phyloP scores from a whole-genome alignment of 2,329 filamentous ascomycete genomes.

The Hypoxylon rubiginosum region DNA sequence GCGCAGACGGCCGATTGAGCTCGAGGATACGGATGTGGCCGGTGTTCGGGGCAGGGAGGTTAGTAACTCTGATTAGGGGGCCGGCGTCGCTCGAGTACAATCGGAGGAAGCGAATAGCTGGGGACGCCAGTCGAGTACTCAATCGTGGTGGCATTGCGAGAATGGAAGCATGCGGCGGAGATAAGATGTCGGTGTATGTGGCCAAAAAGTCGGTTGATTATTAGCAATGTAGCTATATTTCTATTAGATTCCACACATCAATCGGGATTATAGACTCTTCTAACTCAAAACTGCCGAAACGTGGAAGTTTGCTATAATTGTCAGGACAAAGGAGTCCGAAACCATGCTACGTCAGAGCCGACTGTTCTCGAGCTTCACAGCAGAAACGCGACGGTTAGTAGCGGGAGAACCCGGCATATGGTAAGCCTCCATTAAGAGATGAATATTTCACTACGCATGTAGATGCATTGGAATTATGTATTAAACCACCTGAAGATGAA shows the following conservation, averaged over 20 bases:
- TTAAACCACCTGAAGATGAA: not conserved
- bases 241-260: not conserved
- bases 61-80: conserved; percentile 76
- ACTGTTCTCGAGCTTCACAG: no score
- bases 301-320: not conserved
- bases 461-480: not conserved
- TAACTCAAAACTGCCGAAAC: no score
- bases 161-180: not conserved
- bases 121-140: conserved; percentile 37
- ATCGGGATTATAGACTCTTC: not conserved
- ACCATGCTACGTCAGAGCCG: conserved; percentile 20
- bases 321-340: not conserved
- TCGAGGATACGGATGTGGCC: conserved; percentile 91
- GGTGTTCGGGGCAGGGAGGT: conserved; percentile 80
- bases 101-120: conserved; percentile 39
- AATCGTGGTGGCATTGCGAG: conserved; percentile 48
- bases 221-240: not conserved
- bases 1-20: conserved; percentile 84
- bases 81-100: conserved; percentile 60
- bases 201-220: not conserved
- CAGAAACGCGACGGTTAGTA: conserved; percentile 21
- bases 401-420: not conserved
- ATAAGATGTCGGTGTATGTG: not conserved
- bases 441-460: not conserved
- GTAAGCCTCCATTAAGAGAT: not conserved